These are phyloP conservation scores for Anacardium occidentale DNA, from an alignment of 345 rosid species.

Conservation along the genomic window DNA sequence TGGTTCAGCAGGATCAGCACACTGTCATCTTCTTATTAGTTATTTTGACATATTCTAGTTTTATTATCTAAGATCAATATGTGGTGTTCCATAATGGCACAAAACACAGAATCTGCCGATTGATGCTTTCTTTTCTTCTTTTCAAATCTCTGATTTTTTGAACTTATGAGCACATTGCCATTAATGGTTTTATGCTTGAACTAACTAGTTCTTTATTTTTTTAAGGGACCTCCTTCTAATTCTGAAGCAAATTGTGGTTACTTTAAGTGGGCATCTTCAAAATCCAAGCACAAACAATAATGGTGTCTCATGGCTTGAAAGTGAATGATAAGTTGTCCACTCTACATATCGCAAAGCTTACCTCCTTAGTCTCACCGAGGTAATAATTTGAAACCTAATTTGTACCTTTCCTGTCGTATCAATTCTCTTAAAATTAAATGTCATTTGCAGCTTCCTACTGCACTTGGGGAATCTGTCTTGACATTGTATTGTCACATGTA, in stretches of 20 bases:
- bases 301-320: not conserved
- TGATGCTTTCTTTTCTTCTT: not conserved
- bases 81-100: not conserved
- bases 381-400: not conserved
- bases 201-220: conserved; percentile 4
- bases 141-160: not conserved
- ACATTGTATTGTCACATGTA: not conserved
- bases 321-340: not conserved
- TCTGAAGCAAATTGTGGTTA: conserved; percentile 89
- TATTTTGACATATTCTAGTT: not conserved
- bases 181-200: not conserved
- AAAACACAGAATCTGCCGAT: not conserved
- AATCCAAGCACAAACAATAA: conserved; percentile 29
- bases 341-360: not conserved
- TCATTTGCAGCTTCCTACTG: not conserved
- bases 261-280: conserved; percentile 84
- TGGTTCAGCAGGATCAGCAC: not conserved
- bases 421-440: no score
- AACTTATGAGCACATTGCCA: no score
- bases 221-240: conserved; percentile 87
- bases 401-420: not conserved
- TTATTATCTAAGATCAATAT: not conserved
- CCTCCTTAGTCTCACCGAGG: not conserved
- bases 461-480: not conserved
- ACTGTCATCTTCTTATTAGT: not conserved